Conservation (phyloP, 2,329 filamentous ascomycete genomes). For the Tolypocladium tundrense region DNA sequence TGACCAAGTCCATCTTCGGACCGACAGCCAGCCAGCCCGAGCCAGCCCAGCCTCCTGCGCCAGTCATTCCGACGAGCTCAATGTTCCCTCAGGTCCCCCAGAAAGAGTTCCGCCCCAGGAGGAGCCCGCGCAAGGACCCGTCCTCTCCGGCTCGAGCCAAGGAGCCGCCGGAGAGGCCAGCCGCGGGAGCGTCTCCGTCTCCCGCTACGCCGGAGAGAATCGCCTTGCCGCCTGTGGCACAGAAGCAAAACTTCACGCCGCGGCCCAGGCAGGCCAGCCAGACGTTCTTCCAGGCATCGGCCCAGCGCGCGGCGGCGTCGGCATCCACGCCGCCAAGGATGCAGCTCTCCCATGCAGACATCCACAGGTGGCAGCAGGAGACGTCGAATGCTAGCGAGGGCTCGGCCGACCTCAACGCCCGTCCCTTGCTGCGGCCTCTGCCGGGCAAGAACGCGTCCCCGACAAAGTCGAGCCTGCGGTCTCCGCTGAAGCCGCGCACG, state of each 20-base stretch:
- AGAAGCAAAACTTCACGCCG: slow-evolving; percentile 41
- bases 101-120: slow-evolving; percentile 20
- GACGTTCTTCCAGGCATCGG: slow-evolving; percentile 27
- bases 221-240: slow-evolving; percentile 25
- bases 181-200: slow-evolving; percentile 4
- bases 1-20: slow-evolving; percentile 9
- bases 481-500: slow-evolving; percentile 46
- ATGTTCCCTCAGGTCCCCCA: slow-evolving; percentile 27
- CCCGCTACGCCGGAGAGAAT: slow-evolving; percentile 22
- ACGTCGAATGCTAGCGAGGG: slow-evolving; percentile 26
- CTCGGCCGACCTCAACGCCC: slow-evolving; percentile 20
- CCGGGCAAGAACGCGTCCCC: slow-evolving; percentile 44
- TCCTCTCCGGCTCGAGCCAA: slow-evolving; percentile 23
- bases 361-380: slow-evolving; percentile 30
- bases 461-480: slow-evolving; percentile 45
- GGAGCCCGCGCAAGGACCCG: slow-evolving; percentile 19
- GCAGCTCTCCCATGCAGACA: slow-evolving; percentile 31
- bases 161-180: background rate
- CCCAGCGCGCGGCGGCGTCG: slow-evolving; percentile 14
- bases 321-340: slow-evolving; percentile 26
- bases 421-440: slow-evolving; percentile 33
- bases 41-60: slow-evolving; percentile 8
- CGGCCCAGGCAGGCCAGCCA: slow-evolving; percentile 22
- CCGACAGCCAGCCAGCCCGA: slow-evolving; percentile 9
- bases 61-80: slow-evolving; percentile 22